Base-by-base conservation (phyloP, 2,329 filamentous ascomycete species). In the Biscogniauxia marginata region DNA sequence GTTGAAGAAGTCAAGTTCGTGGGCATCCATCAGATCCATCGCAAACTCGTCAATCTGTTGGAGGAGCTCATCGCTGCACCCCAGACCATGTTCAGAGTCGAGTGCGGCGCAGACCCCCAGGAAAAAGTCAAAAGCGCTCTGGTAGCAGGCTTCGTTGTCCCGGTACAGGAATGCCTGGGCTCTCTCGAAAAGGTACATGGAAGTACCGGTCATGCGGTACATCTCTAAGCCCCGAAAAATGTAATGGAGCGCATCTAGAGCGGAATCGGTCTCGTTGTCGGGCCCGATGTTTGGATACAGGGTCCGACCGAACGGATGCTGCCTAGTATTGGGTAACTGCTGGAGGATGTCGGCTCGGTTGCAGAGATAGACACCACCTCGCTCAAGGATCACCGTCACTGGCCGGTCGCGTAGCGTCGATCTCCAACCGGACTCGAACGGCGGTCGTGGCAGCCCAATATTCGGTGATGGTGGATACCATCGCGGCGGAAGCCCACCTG, bases 1-100 rank as follows among this genome's bases (percentile, higher is more conserved):
- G 9, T 58, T 39, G 39, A 54, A 58, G 30, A 55, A 50, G 25
- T 51, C 51, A 43, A 53, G 21, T 11, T 62, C 50, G 24, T 54
- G 58, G 4, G 49, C 22, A n/a, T 53, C 43, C 51, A 58, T 54
- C 9, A 64, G 49, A 11, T 57, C 50, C 18, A 61, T 9, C 2
- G 53, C 54, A 25, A 64, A 64, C 18, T 60, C 56, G 34, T 60
- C 54, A 11, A 62, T 49, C 60, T 64, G 60, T 44, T 30, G 24
- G 2, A 62, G 50, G 3, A 64, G 50, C 20, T 56, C 57, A 4
- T 61, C 56, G 52, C 62, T 60, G 46, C 54, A 60, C 19, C 60
- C 62, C 19, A 62, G 52, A 5, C 58, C 57, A 24, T 44, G 45
- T n/a, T 60, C 59, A 3, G 51, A 45, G 55, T 63, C 61, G 30